A percentile compares a stretch with the other conserved stretches of the same genome.
These are phyloP conservation scores for Colletotrichum graminicola DNA, from an alignment of 2,329 filamentous ascomycete genomes.

Conservation along the genomic window DNA sequence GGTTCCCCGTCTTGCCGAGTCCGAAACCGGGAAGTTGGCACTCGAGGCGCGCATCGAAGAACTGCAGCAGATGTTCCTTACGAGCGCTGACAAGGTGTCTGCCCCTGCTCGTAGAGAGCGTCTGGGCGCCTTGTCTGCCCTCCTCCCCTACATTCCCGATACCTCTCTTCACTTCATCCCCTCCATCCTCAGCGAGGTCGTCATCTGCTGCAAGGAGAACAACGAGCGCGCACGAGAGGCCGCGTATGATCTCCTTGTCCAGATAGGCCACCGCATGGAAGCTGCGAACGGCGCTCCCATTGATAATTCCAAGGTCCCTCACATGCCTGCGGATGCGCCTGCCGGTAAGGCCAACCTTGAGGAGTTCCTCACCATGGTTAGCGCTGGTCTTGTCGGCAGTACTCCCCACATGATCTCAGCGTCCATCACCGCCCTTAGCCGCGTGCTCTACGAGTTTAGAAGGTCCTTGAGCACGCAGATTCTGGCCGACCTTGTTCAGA, in stretches of 20 bases:
- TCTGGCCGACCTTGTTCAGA: slow-evolving; percentile 87
- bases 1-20: slow-evolving; percentile 89
- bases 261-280: slow-evolving; percentile 85
- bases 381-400: slow-evolving; percentile 90
- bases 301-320: slow-evolving; percentile 85
- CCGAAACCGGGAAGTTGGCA: slow-evolving; percentile 80
- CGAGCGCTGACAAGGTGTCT: slow-evolving; percentile 85
- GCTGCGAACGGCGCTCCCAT: slow-evolving; percentile 77
- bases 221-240: slow-evolving; percentile 93
- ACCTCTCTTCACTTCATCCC: slow-evolving; percentile 93
- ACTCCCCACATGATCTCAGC: slow-evolving; percentile 98
- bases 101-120: slow-evolving; percentile 89
- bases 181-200: slow-evolving; percentile 89
- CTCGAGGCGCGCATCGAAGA: slow-evolving; percentile 81
- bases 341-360: slow-evolving; percentile 85
- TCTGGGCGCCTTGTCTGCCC: slow-evolving; percentile 82
- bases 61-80: slow-evolving; percentile 84
- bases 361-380: slow-evolving; percentile 98
- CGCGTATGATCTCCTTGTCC: slow-evolving; percentile 90
- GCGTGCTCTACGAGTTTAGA: slow-evolving; percentile 94
- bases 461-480: slow-evolving; percentile 75
- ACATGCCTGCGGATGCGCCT: slow-evolving; percentile 86
- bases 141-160: slow-evolving; percentile 83
- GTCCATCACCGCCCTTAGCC: slow-evolving; percentile 92
- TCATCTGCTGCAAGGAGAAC: slow-evolving; percentile 96